phyloP scores from a whole-genome alignment of 2,329 filamentous ascomycete species.

The Aspergillus puulaauensis region DNA sequence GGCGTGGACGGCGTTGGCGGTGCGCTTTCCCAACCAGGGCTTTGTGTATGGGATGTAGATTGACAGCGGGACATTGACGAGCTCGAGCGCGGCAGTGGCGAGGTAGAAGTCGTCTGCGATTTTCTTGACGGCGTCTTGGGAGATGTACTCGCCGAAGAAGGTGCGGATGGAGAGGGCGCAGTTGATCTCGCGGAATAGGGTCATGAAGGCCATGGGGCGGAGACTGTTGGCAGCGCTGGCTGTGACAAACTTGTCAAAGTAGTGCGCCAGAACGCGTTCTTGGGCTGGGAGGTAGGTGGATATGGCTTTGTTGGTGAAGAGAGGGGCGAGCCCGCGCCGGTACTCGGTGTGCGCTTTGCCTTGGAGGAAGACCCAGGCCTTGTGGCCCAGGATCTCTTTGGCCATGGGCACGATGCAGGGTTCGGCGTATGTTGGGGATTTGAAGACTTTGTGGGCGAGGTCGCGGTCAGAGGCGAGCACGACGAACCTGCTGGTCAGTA shows the following conservation, averaged over 20 bases:
- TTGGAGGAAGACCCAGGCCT: constrained; percentile 91
- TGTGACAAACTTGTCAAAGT: constrained; percentile 72
- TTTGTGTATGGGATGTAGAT: constrained; percentile 87
- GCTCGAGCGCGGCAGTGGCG: constrained; percentile 83
- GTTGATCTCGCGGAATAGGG: constrained; percentile 82
- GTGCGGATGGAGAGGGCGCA: constrained; percentile 85
- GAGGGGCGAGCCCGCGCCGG: constrained; percentile 81
- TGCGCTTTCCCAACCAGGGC: constrained; percentile 88
- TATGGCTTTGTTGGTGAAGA: constrained; percentile 84
- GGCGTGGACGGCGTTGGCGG: constrained; percentile 75
- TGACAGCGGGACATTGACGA: constrained; percentile 78
- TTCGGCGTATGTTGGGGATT: constrained; percentile 80
- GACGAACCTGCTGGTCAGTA: constrained; percentile 65
- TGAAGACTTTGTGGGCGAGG: constrained; percentile 87
- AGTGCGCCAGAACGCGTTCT: constrained; percentile 77
- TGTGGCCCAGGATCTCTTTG: constrained; percentile 78
- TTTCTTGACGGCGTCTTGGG: constrained; percentile 79
- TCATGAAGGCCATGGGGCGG: constrained; percentile 76
- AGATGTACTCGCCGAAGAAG: constrained; percentile 87
- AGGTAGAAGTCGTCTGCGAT: constrained; percentile 91
- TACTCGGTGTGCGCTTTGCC: constrained; percentile 87
- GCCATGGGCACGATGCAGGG: constrained; percentile 87
- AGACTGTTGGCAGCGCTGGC: constrained; percentile 66
- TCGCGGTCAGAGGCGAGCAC: constrained; percentile 89
- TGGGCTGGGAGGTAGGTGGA: constrained; percentile 84